These are phyloP conservation scores for Aspergillus carbonarius DNA, from an alignment of 2,329 filamentous ascomycete species.

Conservation along the genomic window DNA sequence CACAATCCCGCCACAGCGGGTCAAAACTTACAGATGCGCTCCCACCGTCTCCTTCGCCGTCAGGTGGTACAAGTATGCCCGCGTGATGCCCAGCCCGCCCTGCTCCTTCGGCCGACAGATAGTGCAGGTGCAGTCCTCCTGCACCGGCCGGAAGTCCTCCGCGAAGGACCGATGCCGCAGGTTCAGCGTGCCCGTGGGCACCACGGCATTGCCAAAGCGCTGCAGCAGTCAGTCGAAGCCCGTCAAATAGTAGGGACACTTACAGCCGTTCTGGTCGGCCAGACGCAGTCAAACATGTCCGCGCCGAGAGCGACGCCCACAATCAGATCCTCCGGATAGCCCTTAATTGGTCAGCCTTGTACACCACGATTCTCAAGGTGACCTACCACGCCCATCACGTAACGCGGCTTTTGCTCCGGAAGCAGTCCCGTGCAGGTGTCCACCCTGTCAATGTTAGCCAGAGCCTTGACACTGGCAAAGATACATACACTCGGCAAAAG, in stretches of 20 bases:
- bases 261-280: conserved; percentile 89
- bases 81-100: conserved; percentile 76
- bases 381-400: conserved; percentile 90
- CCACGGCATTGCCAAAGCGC: conserved; percentile 93
- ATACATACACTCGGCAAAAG: conserved; percentile 73
- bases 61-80: conserved; percentile 88
- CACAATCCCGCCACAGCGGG: neutral
- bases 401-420: conserved; percentile 89
- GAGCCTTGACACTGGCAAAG: neutral
- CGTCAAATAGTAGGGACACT: conserved; percentile 20
- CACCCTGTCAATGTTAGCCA: conserved; percentile 51
- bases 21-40: conserved; percentile 60
- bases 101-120: conserved; percentile 68
- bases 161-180: conserved; percentile 74
- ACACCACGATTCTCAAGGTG: neutral
- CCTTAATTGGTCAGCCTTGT: conserved; percentile 46
- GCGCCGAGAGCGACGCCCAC: conserved; percentile 91
- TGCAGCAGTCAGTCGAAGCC: conserved; percentile 24
- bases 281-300: conserved; percentile 99
- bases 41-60: conserved; percentile 93
- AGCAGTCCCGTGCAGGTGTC: conserved; percentile 79
- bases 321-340: conserved; percentile 92
- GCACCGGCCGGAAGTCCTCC: conserved; percentile 78
- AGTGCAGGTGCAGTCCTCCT: conserved; percentile 76
- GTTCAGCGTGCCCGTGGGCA: conserved; percentile 76